These are phyloP conservation scores for Diplogelasinospora grovesii DNA, from an alignment of 495 filamentous ascomycete species.

Conservation along the genomic window DNA sequence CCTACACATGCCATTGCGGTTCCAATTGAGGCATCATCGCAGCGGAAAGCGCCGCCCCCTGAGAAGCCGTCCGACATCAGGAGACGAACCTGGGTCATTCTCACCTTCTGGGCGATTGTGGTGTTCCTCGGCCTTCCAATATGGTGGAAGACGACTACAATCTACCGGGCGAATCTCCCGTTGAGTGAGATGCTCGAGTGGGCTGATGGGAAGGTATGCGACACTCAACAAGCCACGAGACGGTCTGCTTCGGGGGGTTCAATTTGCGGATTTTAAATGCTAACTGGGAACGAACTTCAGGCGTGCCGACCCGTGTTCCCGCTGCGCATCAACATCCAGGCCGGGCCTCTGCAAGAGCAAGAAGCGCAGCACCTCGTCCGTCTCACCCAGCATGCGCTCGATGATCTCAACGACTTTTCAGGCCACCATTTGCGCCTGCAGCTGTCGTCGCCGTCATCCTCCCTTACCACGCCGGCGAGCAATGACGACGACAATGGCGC, in stretches of 20 bases:
- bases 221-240: no score
- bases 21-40: constrained; percentile 1
- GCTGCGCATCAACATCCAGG: constrained; percentile 70
- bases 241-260: no score
- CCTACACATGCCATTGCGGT: not conserved
- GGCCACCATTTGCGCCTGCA: constrained; percentile 79
- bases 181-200: constrained; percentile 83
- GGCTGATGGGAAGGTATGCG: constrained; percentile 80
- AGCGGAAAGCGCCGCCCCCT: constrained; percentile 56
- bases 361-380: constrained; percentile 75
- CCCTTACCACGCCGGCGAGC: constrained; percentile 10
- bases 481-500: constrained; percentile 36
- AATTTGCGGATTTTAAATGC: constrained; percentile 3
- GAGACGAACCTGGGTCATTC: constrained; percentile 64
- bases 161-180: constrained; percentile 82
- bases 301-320: constrained; percentile 85
- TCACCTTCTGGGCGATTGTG: constrained; percentile 88
- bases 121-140: constrained; percentile 80
- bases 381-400: constrained; percentile 81
- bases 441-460: constrained; percentile 41
- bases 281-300: no score
- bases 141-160: constrained; percentile 96
- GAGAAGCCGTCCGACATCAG: constrained; percentile 64
- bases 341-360: constrained; percentile 54
- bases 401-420: constrained; percentile 89